These are phyloP conservation scores for Phalaenopsis hybrid DNA, from an alignment of 116 monocot genomes.

Conservation along the genomic window DNA sequence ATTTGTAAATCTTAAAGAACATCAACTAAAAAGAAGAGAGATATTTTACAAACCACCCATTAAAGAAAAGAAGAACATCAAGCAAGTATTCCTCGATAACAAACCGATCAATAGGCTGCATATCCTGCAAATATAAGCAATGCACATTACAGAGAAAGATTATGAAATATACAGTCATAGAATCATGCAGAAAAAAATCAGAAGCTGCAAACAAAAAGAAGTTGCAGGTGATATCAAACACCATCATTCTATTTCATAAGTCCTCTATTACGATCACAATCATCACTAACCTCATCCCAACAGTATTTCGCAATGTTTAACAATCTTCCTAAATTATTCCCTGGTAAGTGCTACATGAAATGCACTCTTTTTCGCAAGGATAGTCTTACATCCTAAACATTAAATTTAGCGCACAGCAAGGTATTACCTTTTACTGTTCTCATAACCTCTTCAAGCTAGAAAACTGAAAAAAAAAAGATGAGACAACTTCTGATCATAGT, in stretches of 20 bases:
- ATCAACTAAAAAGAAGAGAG: no score
- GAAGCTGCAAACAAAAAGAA: neutral
- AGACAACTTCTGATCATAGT: neutral
- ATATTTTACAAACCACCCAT: conserved; percentile 55
- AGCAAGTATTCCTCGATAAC: conserved; percentile 90
- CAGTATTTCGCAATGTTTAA: neutral
- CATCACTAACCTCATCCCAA: neutral
- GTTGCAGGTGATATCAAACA: neutral
- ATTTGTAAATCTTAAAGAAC: no score
- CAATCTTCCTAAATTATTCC: neutral
- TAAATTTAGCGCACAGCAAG: neutral
- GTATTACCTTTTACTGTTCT: neutral
- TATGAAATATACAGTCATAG: no score
- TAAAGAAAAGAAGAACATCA: conserved; percentile 94
- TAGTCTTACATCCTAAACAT: neutral
- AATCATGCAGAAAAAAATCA: no score
- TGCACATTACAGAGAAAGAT: no score
- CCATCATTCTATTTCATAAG: neutral
- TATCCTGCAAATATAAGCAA: neutral
- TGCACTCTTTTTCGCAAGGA: neutral
- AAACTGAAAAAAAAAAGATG: neutral
- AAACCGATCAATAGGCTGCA: conserved; percentile 91
- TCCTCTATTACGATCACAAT: neutral
- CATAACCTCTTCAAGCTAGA: neutral
- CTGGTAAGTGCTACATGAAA: neutral